A percentile compares a stretch with the other conserved stretches of the same genome.
Evolutionary conservation across 345 rosid species (phyloP).

Genomic region (Pugionium dolabratum): DNA sequence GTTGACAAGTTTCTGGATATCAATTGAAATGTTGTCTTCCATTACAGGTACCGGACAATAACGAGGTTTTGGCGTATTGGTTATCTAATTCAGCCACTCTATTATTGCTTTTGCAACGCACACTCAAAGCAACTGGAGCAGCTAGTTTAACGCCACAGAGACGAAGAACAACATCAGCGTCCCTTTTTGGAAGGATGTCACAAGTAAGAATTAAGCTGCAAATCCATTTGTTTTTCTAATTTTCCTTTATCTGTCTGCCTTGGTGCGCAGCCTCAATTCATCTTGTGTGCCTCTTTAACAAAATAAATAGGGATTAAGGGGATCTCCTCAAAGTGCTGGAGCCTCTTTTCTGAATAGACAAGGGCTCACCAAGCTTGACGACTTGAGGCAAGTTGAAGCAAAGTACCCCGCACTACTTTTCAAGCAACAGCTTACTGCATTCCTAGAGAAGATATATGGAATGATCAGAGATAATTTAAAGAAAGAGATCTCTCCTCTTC

Average conservation of each 20-base stretch:
- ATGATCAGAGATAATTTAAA: slow-evolving; percentile 60
- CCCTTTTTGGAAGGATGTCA: slow-evolving; percentile 98
- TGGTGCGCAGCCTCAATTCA: slow-evolving; percentile 17
- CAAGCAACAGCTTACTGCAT: slow-evolving; percentile 97
- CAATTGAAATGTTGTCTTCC: slow-evolving; percentile 28
- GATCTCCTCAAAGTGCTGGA: slow-evolving; percentile 91
- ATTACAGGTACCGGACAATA: slow-evolving; percentile 77
- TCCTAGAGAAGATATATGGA: slow-evolving; percentile 97
- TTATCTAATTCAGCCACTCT: slow-evolving; percentile 89
- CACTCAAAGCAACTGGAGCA: slow-evolving; percentile 96
- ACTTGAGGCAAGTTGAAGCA: slow-evolving; percentile 89
- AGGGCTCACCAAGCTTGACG: slow-evolving; percentile 72
- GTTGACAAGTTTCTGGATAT: neutral
- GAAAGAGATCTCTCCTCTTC: slow-evolving; percentile 94
- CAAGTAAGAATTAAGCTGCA: slow-evolving; percentile 55
- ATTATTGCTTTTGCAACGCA: slow-evolving; percentile 85
- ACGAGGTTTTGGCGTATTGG: slow-evolving; percentile 89
- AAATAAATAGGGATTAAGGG: slow-evolving; percentile 67
- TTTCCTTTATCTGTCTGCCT: slow-evolving; percentile 16
- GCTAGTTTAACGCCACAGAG: slow-evolving; percentile 98
- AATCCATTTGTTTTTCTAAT: neutral
- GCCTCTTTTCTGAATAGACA: slow-evolving; percentile 76
- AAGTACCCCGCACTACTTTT: slow-evolving; percentile 97
- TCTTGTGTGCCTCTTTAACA: slow-evolving; percentile 59
- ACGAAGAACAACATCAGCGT: slow-evolving; percentile 82